Evolutionary conservation across 371 early-diverging fungal species (phyloP), one percentile per base, ranked within the genome.

Genomic region (Mucor saturninus): DNA sequence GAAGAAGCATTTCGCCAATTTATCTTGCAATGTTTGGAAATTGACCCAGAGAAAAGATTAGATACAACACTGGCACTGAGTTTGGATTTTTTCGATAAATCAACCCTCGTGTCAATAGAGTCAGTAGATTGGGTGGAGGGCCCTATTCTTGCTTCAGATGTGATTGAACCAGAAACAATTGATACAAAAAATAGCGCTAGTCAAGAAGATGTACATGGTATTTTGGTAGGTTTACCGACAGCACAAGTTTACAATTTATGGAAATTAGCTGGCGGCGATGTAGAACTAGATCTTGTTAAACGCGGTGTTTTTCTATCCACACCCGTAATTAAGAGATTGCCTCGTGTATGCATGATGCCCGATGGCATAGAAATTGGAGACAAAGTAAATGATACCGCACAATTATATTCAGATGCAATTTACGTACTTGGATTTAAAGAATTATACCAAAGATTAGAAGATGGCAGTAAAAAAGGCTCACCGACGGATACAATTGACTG

Each of bases 241-340:
- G 62, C 80, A 0, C 83, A 86, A 26, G 76, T 88, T 5, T 89
- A 84, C 46, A 76, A 86, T 61, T 74, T 88, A 53, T 87, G 88
- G 87, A 84, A 82, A 45, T 50, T 90, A 35, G 89, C 87, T 4
- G 88, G 88, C 11, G 89, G 88, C 2, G 88, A 88, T 64, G 86
- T 87, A 0, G 88, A 85, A 53, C 59, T 84, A 5, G 85, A 86
- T 63, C 74, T 86, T 45, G 77, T 78, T 15, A 85, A 81, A 55
- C 71, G 81, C 38, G 85, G 84, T 5, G 81, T 79, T 2, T 80
- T 86, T 29, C 63, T 79, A 15, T 83, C 83, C 1, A 83, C 85
- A 15, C 87, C 90, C 2, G 79, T 85, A 30, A 86, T 90, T 49
- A 83, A 86, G 55, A 72, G 82, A 15, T 58, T 89, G 15, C 89